Evolutionary conservation across 2,329 filamentous ascomycete genomes (phyloP).

Genomic region (Cytospora mali): DNA sequence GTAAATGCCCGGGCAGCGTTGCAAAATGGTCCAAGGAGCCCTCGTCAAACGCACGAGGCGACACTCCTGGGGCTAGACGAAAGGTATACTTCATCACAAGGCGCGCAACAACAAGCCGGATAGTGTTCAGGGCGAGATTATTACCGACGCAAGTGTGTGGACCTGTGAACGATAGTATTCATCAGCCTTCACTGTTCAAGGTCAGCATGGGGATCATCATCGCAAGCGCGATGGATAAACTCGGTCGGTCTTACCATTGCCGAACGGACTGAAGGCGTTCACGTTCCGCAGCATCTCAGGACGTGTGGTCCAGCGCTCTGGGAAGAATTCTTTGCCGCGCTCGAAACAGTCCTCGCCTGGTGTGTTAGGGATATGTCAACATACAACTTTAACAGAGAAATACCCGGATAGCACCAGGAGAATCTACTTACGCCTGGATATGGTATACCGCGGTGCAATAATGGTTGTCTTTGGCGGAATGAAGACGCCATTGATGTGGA

Average conservation of each 20-base stretch:
- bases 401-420: neutral
- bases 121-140: too few relatives aligned
- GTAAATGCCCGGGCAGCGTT: too few relatives aligned
- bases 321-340: constrained; percentile 38
- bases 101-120: too few relatives aligned
- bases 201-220: too few relatives aligned
- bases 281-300: constrained; percentile 39
- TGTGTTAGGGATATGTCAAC: neutral
- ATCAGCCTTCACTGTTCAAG: too few relatives aligned
- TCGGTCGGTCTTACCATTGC: constrained; percentile 31
- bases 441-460: constrained; percentile 29
- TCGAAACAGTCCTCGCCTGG: constrained; percentile 37
- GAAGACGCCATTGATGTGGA: constrained; percentile 14
- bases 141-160: too few relatives aligned
- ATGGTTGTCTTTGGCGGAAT: constrained; percentile 29
- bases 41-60: too few relatives aligned
- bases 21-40: too few relatives aligned
- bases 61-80: too few relatives aligned
- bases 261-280: constrained; percentile 39
- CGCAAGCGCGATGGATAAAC: too few relatives aligned
- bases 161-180: too few relatives aligned
- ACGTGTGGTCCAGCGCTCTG: constrained; percentile 41
- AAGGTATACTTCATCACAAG: too few relatives aligned
- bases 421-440: constrained; percentile 40
- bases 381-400: neutral